A percentile compares a stretch with the other conserved stretches of the same genome.
Evolutionary conservation across 2,329 filamentous ascomycete species (phyloP).

Genomic region (Trichoderma pleuroti): DNA sequence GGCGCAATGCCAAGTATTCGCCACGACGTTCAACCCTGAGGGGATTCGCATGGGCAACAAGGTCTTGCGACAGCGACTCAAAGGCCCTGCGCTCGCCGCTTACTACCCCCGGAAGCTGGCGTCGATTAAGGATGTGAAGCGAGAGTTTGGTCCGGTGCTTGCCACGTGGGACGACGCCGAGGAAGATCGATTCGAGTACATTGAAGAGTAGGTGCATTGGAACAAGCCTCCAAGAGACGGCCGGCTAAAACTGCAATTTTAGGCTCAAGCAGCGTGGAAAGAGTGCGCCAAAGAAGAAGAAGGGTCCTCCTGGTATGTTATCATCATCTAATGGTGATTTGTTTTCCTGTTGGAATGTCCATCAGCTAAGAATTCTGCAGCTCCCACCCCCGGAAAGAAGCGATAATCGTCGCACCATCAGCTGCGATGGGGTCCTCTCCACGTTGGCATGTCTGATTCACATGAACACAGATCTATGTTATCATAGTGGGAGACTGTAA

Average conservation of each 20-base stretch:
- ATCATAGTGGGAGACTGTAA: background rate
- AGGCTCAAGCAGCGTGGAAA: slow-evolving; percentile 80
- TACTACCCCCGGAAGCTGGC: slow-evolving; percentile 82
- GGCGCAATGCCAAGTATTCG: slow-evolving; percentile 90
- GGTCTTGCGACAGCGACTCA: slow-evolving; percentile 81
- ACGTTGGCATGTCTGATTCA: background rate
- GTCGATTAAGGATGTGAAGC: slow-evolving; percentile 70
- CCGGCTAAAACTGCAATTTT: slow-evolving; percentile 30
- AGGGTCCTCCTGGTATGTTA: slow-evolving; percentile 42
- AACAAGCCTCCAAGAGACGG: background rate
- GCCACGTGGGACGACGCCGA: slow-evolving; percentile 72
- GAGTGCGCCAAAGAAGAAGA: slow-evolving; percentile 85
- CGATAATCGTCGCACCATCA: slow-evolving; percentile 25
- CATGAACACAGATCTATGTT: background rate
- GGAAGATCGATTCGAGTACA: slow-evolving; percentile 73
- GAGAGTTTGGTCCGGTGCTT: slow-evolving; percentile 62
- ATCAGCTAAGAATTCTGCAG: slow-evolving; percentile 22
- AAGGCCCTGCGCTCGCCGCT: slow-evolving; percentile 74
- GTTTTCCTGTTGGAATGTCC: background rate
- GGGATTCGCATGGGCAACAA: slow-evolving; percentile 83
- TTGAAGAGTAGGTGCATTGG: slow-evolving; percentile 54
- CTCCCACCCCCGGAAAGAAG: slow-evolving; percentile 30
- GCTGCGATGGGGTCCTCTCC: background rate
- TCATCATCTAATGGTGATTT: background rate
- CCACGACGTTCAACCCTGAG: slow-evolving; percentile 84